Conservation (phyloP, 1,284 basidiomycete species). For the Trichosporon coremiiforme region DNA sequence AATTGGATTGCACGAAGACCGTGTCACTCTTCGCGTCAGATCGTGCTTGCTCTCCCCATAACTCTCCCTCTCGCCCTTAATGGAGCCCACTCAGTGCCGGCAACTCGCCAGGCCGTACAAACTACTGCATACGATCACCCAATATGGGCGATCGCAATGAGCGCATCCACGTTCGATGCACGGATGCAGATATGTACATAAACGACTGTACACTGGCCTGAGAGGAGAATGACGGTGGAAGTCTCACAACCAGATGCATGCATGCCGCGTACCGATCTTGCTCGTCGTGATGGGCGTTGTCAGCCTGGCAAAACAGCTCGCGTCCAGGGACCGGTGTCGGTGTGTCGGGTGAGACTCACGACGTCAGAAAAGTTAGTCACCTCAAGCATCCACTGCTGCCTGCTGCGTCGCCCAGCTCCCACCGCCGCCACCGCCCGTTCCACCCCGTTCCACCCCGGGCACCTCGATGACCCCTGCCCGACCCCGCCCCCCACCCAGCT, state of each 20-base stretch:
- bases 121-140: too few relatives aligned
- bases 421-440: background rate
- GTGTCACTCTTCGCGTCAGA: background rate
- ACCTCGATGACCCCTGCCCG: background rate
- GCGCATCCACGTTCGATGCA: background rate
- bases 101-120: background rate
- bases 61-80: background rate
- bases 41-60: background rate
- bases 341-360: background rate
- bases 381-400: background rate
- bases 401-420: background rate
- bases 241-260: background rate
- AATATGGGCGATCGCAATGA: background rate
- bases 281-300: background rate
- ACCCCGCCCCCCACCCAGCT: background rate
- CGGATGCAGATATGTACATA: background rate
- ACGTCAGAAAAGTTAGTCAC: slow-evolving; percentile 10
- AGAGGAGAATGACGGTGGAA: background rate
- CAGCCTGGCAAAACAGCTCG: background rate
- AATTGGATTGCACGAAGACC: too few relatives aligned
- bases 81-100: background rate
- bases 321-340: background rate
- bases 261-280: background rate
- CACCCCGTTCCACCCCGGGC: background rate
- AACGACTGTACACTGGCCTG: background rate